A percentile compares a stretch with the other conserved stretches of the same genome.
These are phyloP conservation scores for Exophiala sp. DNA, from an alignment of 2,329 filamentous ascomycete genomes.

Conservation along the genomic window DNA sequence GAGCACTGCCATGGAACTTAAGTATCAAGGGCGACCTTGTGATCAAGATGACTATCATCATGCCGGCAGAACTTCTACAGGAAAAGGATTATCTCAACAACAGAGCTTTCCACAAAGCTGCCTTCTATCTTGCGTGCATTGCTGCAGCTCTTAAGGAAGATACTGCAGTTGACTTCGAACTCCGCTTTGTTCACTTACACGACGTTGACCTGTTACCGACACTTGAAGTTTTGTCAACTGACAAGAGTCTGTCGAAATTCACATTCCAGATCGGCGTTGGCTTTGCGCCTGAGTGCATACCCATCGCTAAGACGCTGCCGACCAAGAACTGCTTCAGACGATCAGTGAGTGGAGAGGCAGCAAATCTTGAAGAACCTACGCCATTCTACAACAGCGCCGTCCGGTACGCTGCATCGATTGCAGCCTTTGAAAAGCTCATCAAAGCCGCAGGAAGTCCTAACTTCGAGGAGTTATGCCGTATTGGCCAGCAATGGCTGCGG, in stretches of 20 bases:
- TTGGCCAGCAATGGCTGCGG: conserved; percentile 84
- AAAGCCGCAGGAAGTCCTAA: conserved; percentile 64
- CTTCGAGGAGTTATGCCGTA: conserved; percentile 78
- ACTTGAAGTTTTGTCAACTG: conserved; percentile 43
- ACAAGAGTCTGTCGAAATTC: conserved; percentile 30
- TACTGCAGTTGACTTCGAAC: conserved; percentile 51
- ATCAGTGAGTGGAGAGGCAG: conserved; percentile 15
- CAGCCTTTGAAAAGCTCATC: conserved; percentile 71
- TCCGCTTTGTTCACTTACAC: conserved; percentile 64
- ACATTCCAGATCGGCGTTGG: conserved; percentile 69
- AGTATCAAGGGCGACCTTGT: conserved; percentile 60
- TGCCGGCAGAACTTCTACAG: conserved; percentile 77
- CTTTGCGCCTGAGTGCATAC: conserved; percentile 66
- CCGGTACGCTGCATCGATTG: conserved; percentile 70
- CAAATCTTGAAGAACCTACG: conserved; percentile 48
- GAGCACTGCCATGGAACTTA: conserved; percentile 77
- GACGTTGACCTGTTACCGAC: conserved; percentile 76
- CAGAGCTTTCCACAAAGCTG: conserved; percentile 90
- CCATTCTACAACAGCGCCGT: conserved; percentile 88
- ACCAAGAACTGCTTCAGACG: conserved; percentile 66
- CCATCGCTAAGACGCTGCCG: conserved; percentile 66
- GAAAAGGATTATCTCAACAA: conserved; percentile 93
- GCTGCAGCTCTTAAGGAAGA: conserved; percentile 64
- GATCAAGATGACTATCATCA: conserved; percentile 82
- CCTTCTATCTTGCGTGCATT: conserved; percentile 84